Base-by-base conservation (phyloP, 1,284 basidiomycete species). In the Testicularia cyperi region DNA sequence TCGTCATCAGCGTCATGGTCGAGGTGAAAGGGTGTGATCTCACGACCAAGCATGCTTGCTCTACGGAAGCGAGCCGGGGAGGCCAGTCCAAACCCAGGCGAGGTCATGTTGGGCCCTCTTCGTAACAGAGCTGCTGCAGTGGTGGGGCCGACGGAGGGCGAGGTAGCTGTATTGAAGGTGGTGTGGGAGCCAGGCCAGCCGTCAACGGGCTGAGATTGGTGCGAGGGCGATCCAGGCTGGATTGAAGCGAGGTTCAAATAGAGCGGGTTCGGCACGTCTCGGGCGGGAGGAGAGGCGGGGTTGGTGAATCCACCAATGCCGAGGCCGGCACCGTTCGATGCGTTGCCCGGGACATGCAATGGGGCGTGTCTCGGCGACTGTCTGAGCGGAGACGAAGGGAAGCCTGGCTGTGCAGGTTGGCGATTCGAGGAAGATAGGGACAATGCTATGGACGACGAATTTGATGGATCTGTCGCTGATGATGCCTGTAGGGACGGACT, bases 11-110 rank as follows among this genome's bases (percentile, higher is more conserved):
- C 57, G 4, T 48, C 46, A 1, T 32, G 9, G 19, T 63, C 53
- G 16, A 60, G 45, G 9, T 47, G 43, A 20, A 58, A 64, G 1
- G 62, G 57, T 2, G 58, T 60, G 41, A 70, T 54, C 25, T 70
- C 67, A 13, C 56, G 30, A 13, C 67, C 67, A 7, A 70, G 37
- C 65, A 67, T 67, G 40, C 61, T 65, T 26, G 56, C 56, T 29
- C 67, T 25, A 13, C 67, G 47, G 31, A 65, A 57, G 5, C 63
- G 52, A 2, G 52, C 57, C 10, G 52, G 51, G 3, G 51, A 54
- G 19, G 40, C 47, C 18, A 55, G 38, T 4, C 42, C 40, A 14
- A 55, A 54, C 3, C 51, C 51, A 5, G 51, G 53, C 27, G 58
- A 55, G 40, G 39, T 41, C 41, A 56, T 56, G 4, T 35, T 51